Conservation (phyloP, 306 rosid species). For the Vigna mungo region DNA sequence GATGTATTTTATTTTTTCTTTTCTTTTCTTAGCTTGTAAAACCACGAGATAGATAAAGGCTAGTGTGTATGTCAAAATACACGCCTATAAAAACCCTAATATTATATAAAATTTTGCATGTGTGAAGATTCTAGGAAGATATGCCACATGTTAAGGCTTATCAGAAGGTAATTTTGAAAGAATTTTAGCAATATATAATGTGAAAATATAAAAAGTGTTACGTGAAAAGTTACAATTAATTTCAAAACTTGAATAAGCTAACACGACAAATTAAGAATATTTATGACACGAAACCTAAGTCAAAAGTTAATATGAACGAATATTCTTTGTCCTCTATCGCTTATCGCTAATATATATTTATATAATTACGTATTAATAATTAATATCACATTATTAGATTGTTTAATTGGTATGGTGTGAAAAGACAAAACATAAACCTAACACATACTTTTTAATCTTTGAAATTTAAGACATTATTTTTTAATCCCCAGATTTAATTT, state of each 20-base stretch:
- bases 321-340: conserved; percentile 3
- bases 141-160: background rate
- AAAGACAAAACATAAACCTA: background rate
- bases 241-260: too few species aligned
- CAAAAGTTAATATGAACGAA: conserved; percentile 12
- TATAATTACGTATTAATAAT: background rate
- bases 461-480: too few species aligned
- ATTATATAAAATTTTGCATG: background rate
- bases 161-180: background rate
- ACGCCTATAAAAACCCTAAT: background rate
- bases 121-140: background rate
- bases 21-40: background rate
- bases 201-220: background rate
- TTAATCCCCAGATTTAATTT: too few species aligned
- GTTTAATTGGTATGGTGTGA: background rate
- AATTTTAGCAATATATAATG: background rate
- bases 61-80: background rate
- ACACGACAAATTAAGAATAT: background rate
- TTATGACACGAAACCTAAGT: background rate
- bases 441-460: too few species aligned
- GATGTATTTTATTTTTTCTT: too few species aligned
- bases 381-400: background rate
- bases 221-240: too few species aligned
- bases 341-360: background rate
- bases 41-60: background rate